Evolutionary conservation across 306 rosid genomes (phyloP).

Genomic region (Vigna trinervia): DNA sequence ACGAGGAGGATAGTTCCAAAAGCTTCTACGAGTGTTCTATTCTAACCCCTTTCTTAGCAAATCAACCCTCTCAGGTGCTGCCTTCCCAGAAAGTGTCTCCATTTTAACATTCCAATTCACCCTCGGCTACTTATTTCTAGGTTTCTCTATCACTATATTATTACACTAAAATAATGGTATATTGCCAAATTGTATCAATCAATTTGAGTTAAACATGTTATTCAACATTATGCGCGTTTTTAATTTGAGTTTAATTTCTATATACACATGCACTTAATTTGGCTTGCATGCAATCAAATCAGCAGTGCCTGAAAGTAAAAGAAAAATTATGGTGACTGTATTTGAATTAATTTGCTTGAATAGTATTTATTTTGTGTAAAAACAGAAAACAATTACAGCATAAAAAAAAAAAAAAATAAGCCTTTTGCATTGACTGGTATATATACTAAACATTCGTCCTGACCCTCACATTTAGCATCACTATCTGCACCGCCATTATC

Average conservation of each 20-base stretch:
- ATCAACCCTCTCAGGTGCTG: not conserved
- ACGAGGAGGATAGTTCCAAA: not conserved
- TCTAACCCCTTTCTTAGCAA: not conserved
- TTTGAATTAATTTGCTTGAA: not conserved
- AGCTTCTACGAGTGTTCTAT: not conserved
- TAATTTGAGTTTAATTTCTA: no score
- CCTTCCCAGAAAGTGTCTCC: not conserved
- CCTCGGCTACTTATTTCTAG: not conserved
- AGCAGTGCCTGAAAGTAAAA: not conserved
- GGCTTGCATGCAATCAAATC: no score
- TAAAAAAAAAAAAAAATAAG: not conserved
- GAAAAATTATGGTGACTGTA: not conserved
- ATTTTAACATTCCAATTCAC: constrained; percentile 3
- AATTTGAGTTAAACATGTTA: no score
- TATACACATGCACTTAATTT: no score
- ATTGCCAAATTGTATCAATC: no score
- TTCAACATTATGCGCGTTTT: no score
- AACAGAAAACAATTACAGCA: not conserved
- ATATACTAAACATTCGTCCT: not conserved
- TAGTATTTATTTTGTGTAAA: not conserved
- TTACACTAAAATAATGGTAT: no score
- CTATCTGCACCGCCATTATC: not conserved
- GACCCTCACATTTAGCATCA: not conserved
- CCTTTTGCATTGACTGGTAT: not conserved
- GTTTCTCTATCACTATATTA: not conserved